Conservation (phyloP, 2,329 filamentous ascomycete genomes). For the Lecanoromycetidae sp. region DNA sequence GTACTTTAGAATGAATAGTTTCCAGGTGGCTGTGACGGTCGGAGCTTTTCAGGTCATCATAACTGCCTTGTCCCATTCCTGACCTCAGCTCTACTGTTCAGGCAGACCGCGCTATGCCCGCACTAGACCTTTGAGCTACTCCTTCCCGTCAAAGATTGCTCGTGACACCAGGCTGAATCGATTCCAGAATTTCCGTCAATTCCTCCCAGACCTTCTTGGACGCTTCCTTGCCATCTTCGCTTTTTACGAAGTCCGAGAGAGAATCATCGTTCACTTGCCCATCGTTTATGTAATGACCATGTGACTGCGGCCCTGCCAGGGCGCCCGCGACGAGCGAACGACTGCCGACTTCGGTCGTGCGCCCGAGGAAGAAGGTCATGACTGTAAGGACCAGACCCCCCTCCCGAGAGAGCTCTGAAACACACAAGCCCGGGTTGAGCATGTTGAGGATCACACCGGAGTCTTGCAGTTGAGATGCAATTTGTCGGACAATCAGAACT, state of each 20-base stretch:
- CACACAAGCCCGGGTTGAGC: slow-evolving; percentile 26
- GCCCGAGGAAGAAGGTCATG: slow-evolving; percentile 25
- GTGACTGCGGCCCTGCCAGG: slow-evolving; percentile 23
- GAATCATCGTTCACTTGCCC: background rate
- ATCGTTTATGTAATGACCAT: slow-evolving; percentile 24
- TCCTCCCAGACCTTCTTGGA: slow-evolving; percentile 29
- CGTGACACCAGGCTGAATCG: slow-evolving; percentile 23
- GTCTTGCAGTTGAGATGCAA: slow-evolving; percentile 22
- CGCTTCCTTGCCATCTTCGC: slow-evolving; percentile 20
- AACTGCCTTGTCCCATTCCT: no score
- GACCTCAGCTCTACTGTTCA: no score
- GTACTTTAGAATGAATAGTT: no score
- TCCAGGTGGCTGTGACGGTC: no score
- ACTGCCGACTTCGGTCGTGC: slow-evolving; percentile 29
- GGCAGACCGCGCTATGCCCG: no score
- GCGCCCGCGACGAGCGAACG: slow-evolving; percentile 26
- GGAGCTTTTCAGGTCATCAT: no score
- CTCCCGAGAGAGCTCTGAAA: slow-evolving; percentile 33
- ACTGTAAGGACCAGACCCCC: slow-evolving; percentile 14
- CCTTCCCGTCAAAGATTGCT: slow-evolving; percentile 16
- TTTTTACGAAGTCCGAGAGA: background rate
- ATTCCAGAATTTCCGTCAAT: slow-evolving; percentile 25
- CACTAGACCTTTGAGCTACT: no score
- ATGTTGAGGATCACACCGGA: slow-evolving; percentile 28
- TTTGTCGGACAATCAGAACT: slow-evolving; percentile 32